Evolutionary conservation across 805 yeast genomes (phyloP).

Genomic region (Dipodascus geniculatus): DNA sequence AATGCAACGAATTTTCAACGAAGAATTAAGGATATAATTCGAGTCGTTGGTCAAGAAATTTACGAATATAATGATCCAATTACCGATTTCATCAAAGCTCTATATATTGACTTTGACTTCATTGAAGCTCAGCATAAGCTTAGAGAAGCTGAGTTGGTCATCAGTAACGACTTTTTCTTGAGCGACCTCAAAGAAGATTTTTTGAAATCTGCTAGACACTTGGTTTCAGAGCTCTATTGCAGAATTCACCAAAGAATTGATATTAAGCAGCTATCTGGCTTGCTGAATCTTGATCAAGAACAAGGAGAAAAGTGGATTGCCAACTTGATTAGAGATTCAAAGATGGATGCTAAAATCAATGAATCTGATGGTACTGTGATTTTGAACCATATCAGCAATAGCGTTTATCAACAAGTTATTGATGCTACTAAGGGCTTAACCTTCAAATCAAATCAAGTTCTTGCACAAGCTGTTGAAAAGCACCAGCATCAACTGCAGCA

Average conservation of each 20-base stretch:
- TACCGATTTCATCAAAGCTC: constrained; percentile 41
- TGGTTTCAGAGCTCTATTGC: constrained; percentile 42
- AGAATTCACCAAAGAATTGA: constrained; percentile 41
- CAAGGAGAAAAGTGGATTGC: constrained; percentile 43
- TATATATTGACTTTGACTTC: constrained; percentile 50
- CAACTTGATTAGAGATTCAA: constrained; percentile 36
- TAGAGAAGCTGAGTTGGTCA: constrained; percentile 34
- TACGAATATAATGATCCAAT: constrained; percentile 59
- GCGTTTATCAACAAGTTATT: constrained; percentile 55
- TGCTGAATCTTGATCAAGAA: constrained; percentile 34
- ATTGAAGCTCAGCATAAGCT: constrained; percentile 39
- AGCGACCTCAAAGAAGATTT: constrained; percentile 31
- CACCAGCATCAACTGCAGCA: not conserved
- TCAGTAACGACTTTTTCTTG: constrained; percentile 48
- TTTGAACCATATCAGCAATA: constrained; percentile 40
- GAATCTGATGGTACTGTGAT: constrained; percentile 40
- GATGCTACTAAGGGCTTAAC: constrained; percentile 57
- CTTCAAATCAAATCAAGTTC: constrained; percentile 46
- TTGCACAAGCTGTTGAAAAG: constrained; percentile 28
- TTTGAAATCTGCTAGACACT: constrained; percentile 36
- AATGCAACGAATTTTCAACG: constrained; percentile 33
- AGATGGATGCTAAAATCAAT: constrained; percentile 43
- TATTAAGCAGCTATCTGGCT: constrained; percentile 33
- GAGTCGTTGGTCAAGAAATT: constrained; percentile 46
- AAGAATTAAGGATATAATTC: constrained; percentile 45